Evolutionary conservation across 2,329 filamentous ascomycete genomes (phyloP), one percentile per base, ranked within the genome.

Genomic region (Apiospora pterosperma): DNA sequence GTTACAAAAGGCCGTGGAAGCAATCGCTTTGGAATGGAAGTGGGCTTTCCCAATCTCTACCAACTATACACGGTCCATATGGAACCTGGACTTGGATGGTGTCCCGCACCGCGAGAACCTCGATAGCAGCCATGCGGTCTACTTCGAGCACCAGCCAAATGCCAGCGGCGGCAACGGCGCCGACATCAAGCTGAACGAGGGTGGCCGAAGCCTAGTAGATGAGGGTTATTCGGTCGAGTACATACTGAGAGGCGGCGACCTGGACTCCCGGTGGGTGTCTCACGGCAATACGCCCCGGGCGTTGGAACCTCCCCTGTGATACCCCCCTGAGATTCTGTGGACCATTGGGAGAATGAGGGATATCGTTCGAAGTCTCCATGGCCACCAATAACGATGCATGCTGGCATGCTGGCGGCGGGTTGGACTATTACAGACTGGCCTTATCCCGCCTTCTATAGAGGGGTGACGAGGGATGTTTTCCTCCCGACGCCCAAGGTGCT

Each of bases 331-430:
- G n/a, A n/a, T n/a, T n/a, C n/a, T n/a, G n/a, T n/a, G n/a, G n/a
- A n/a, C n/a, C 0, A 72, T 90, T 5, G 64, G 81, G 0, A 83
- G 84, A 74, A 85, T 93, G 80, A 87, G 85, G 39, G 84, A 90
- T 68, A 77, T 94, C 1, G 88, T 90, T 23, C 79, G 84, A 41
- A 85, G 90, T 25, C 82, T 96, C 0, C 91, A 93, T 71, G 75
- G 78, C 8, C 83, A 88, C 64, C 77, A 90, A 42, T 90, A 93
- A 73, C 84, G 90, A 52, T 92, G 91, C 68, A 84, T 52, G 25
- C 78, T 94, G 55, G 91, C 68, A 84, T 52, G 25, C 78, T 94
- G 55, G 96, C 96, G 87, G 90, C 95, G 1, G 92, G 96, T 69
- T 90, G 90, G 2, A 86, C 87, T 0, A 80, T 84, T 21, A 81